A percentile compares a stretch with the other conserved stretches of the same genome.
Conservation (phyloP, 2,329 filamentous ascomycete species). For the Paracoccidioides lutzii region DNA sequence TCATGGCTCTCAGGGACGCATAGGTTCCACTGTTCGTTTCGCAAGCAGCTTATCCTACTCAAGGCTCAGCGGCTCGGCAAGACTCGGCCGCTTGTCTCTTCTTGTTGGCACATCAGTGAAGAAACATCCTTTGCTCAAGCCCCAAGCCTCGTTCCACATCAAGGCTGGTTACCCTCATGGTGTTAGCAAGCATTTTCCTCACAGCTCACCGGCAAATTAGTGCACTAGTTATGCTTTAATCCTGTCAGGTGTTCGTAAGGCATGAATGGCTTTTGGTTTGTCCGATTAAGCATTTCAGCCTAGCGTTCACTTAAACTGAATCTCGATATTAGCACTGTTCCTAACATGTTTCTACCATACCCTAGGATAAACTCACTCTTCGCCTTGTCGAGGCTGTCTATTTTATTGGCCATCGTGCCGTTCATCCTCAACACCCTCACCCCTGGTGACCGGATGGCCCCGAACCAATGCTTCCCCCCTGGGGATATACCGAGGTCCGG, state of each 20-base stretch:
- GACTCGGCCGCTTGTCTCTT: conserved; percentile 47
- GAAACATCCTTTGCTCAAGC: conserved; percentile 58
- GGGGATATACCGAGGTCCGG: conserved; percentile 54
- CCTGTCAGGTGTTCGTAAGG: neutral
- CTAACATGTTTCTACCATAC: conserved; percentile 57
- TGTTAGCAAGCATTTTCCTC: conserved; percentile 67
- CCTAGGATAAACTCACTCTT: conserved; percentile 57
- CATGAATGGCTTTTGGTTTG: conserved; percentile 39
- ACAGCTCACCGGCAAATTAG: conserved; percentile 44
- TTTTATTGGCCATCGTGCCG: conserved; percentile 52
- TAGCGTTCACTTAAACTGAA: conserved; percentile 58
- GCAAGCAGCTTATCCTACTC: conserved; percentile 28
- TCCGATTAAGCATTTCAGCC: conserved; percentile 58
- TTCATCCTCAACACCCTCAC: conserved; percentile 45
- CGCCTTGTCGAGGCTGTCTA: conserved; percentile 54
- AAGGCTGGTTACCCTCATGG: conserved; percentile 52
- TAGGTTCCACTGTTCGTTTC: too few species aligned
- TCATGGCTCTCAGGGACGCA: too few species aligned
- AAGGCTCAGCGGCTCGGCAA: conserved; percentile 39
- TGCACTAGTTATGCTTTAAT: neutral
- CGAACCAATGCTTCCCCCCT: conserved; percentile 55
- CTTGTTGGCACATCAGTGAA: conserved; percentile 53
- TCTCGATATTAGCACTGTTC: conserved; percentile 56
- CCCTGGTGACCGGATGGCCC: conserved; percentile 49
- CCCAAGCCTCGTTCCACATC: conserved; percentile 61